Conservation (phyloP, 345 rosid species). For the Rhodamnia argentea region DNA sequence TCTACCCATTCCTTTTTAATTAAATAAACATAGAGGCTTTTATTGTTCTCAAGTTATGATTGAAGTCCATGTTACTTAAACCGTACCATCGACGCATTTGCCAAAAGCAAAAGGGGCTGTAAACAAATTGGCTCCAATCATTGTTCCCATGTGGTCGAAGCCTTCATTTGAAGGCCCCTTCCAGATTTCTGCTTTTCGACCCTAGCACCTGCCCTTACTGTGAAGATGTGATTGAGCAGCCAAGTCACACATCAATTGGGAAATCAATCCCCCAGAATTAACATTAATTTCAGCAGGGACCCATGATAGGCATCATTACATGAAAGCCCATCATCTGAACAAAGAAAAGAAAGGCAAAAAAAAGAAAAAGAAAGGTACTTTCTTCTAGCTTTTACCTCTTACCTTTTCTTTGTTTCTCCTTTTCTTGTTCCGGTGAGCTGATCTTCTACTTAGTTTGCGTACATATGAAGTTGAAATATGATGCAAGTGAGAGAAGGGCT, state of each 20-base stretch:
- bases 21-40: background rate
- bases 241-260: background rate
- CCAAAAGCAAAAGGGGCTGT: background rate
- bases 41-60: background rate
- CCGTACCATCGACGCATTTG: background rate
- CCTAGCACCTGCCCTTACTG: background rate
- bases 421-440: background rate
- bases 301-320: background rate
- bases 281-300: background rate
- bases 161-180: background rate
- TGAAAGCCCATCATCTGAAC: background rate
- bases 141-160: background rate
- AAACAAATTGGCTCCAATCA: background rate
- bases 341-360: background rate
- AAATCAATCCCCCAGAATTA: background rate
- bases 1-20: background rate
- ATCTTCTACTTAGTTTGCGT: background rate
- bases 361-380: background rate
- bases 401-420: background rate
- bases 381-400: background rate
- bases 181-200: background rate
- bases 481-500: background rate
- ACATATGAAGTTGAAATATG: background rate
- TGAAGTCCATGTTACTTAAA: background rate
- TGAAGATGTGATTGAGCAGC: background rate